A percentile compares a stretch with the other conserved stretches of the same genome.
Evolutionary conservation across 495 filamentous ascomycete genomes (phyloP).

Genomic region (Cenococcum geophilum): DNA sequence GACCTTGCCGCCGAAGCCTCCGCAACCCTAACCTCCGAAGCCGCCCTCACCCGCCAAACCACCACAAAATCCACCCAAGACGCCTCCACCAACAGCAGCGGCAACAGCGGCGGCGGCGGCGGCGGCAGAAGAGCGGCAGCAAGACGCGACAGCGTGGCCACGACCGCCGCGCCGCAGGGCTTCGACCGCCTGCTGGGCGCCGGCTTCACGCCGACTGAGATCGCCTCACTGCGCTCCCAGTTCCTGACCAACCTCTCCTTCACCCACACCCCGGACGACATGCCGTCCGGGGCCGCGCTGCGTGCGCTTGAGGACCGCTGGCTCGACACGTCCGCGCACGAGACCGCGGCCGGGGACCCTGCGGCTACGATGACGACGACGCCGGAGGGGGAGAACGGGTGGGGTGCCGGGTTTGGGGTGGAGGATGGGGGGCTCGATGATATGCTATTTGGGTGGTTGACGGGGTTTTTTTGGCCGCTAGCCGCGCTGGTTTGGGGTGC

Average conservation of each 20-base stretch:
- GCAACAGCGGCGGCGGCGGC: background rate
- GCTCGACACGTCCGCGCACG: slow-evolving; percentile 68
- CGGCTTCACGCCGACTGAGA: slow-evolving; percentile 74
- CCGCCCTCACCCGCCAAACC: slow-evolving; percentile 20
- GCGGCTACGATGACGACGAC: slow-evolving; percentile 36
- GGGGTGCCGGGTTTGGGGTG: slow-evolving; percentile 40
- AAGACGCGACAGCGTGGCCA: slow-evolving; percentile 34
- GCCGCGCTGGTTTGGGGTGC: slow-evolving; percentile 78
- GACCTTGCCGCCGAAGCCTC: slow-evolving; percentile 67
- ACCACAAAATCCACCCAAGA: slow-evolving; percentile 1
- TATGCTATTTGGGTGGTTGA: slow-evolving; percentile 78
- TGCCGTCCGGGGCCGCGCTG: slow-evolving; percentile 60
- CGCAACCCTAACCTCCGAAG: slow-evolving; percentile 40
- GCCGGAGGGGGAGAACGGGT: slow-evolving; percentile 33
- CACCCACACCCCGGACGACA: slow-evolving; percentile 74
- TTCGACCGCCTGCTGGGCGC: slow-evolving; percentile 80
- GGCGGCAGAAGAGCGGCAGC: slow-evolving; percentile 7
- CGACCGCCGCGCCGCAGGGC: slow-evolving; percentile 64
- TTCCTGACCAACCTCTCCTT: slow-evolving; percentile 73
- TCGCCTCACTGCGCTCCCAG: slow-evolving; percentile 74
- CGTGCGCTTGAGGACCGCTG: slow-evolving; percentile 77
- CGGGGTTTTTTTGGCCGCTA: slow-evolving; percentile 92
- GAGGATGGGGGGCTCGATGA: slow-evolving; percentile 64
- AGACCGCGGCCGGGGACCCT: slow-evolving; percentile 32
- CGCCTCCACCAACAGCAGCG: slow-evolving; percentile 3